Percentiles rank a stretch among this genome's conserved stretches.
These are phyloP conservation scores for Solanum hybrid DNA, from an alignment of 305 asterid genomes.

Conservation along the genomic window DNA sequence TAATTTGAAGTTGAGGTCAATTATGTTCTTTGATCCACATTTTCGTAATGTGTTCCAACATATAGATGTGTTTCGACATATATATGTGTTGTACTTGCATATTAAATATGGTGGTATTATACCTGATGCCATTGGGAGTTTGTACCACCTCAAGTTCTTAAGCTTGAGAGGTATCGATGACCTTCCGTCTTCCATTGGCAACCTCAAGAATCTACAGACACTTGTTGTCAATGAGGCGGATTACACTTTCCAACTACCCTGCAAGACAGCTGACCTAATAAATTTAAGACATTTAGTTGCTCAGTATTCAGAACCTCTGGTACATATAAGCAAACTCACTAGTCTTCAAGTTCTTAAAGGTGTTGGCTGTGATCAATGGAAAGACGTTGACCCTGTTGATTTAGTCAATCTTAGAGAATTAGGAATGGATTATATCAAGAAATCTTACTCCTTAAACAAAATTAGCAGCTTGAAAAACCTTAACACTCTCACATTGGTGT, in stretches of 20 bases:
- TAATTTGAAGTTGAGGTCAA: not conserved
- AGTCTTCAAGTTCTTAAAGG: not conserved
- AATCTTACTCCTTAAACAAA: not conserved
- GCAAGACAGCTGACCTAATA: not conserved
- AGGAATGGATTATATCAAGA: fast-evolving
- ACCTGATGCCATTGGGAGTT: not conserved
- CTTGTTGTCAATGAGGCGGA: not conserved
- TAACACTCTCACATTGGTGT: not conserved
- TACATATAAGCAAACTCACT: not conserved
- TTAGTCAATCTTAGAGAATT: not conserved
- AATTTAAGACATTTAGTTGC: not conserved
- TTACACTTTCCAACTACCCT: not conserved
- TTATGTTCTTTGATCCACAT: not conserved
- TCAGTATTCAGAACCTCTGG: not conserved
- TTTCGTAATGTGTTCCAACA: not conserved
- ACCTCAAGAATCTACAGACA: not conserved
- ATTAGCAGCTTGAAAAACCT: not conserved
- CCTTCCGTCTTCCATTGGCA: not conserved
- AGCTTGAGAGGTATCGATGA: not conserved
- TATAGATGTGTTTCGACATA: too few species aligned
- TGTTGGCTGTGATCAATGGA: not conserved
- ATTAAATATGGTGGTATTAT: fast-evolving
- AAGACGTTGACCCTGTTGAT: not conserved
- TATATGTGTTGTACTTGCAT: not conserved
- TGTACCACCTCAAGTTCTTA: not conserved